Conservation (phyloP, 1,284 basidiomycete species). For the Ustilago cynodontis region DNA sequence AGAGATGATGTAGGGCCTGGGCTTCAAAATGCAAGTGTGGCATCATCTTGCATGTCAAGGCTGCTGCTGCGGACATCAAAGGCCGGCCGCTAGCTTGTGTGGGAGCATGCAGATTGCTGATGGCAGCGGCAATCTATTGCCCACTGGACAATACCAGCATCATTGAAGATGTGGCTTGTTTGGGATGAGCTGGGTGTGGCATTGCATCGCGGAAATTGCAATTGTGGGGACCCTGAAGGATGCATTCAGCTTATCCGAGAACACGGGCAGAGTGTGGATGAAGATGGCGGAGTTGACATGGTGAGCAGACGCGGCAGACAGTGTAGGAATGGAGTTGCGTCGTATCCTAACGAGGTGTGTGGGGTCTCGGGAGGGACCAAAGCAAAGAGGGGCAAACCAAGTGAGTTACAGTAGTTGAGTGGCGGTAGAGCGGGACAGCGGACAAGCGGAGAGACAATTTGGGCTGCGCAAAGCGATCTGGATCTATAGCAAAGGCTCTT, state of each 20-base stretch:
- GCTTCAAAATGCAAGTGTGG: background rate
- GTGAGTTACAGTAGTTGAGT: background rate
- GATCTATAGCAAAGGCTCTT: background rate
- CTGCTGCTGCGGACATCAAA: background rate
- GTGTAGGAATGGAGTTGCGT: no score
- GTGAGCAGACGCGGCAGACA: background rate
- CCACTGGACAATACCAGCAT: conserved; percentile 1
- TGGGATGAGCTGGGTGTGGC: background rate
- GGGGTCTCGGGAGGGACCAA: background rate
- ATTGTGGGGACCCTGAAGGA: background rate
- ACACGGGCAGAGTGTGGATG: background rate
- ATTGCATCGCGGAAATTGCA: background rate
- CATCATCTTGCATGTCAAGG: background rate
- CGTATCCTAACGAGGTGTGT: background rate
- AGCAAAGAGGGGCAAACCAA: background rate
- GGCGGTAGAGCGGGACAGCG: conserved; percentile 15
- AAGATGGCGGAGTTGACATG: no score
- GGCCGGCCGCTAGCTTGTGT: no score
- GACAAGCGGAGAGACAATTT: conserved; percentile 1
- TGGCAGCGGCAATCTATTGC: background rate
- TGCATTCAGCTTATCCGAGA: background rate
- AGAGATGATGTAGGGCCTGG: background rate
- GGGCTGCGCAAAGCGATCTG: conserved; percentile 4
- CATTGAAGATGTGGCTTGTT: background rate
- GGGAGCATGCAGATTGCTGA: no score